Conservation (phyloP, 2,329 filamentous ascomycete genomes). For the Onygenales sp. region DNA sequence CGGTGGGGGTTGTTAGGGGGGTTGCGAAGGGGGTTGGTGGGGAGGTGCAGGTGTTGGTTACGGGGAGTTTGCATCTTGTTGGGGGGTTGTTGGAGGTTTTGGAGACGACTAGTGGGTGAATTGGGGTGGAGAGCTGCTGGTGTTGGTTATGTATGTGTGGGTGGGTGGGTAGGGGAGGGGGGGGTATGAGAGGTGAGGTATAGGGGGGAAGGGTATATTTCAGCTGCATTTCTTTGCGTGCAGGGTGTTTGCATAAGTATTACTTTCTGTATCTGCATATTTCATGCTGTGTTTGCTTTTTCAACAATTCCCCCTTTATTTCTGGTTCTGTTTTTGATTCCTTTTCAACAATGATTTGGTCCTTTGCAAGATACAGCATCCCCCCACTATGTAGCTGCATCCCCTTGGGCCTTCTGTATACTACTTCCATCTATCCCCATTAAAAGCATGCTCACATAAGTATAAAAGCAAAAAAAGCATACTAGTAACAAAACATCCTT, state of each 20-base stretch:
- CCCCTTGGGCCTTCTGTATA: no score
- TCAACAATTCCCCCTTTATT: not conserved
- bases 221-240: not conserved
- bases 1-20: slow-evolving; percentile 49
- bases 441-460: no score
- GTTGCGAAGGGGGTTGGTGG: slow-evolving; percentile 27
- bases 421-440: no score
- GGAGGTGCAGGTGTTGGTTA: slow-evolving; percentile 41
- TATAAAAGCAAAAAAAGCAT: no score
- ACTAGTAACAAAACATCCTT: no score
- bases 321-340: not conserved
- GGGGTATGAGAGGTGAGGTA: no score
- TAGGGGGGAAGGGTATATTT: no score
- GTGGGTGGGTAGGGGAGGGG: no score
- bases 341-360: not conserved
- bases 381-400: no score
- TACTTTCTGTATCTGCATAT: not conserved
- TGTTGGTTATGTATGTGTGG: not conserved
- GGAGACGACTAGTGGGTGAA: slow-evolving; percentile 36
- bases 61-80: slow-evolving; percentile 76
- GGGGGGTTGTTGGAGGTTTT: slow-evolving; percentile 68
- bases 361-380: not conserved
- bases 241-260: not conserved
- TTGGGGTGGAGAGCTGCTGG: not conserved
- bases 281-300: not conserved